Evolutionary conservation across 768 basidiomycete species (phyloP).

Genomic region (Sporobolomyces phaffii): DNA sequence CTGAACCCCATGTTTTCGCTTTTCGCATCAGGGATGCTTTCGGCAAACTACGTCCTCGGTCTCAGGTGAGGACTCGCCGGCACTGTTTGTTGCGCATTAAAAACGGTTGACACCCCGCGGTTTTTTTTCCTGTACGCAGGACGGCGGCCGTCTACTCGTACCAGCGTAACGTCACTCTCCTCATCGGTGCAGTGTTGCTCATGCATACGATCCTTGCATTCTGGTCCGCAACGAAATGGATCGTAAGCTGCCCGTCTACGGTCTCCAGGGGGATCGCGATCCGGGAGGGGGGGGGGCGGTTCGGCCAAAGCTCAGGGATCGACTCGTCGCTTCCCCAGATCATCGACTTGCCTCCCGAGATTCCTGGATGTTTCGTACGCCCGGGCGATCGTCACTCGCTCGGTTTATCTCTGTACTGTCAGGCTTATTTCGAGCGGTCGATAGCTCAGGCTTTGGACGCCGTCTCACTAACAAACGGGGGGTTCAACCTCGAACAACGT

Average conservation of each 20-base stretch:
- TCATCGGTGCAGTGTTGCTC: not conserved
- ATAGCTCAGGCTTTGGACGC: not conserved
- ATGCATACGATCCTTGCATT: not conserved
- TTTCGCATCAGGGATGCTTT: not conserved
- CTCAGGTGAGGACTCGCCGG: not conserved
- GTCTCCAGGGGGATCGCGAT: too few relatives aligned
- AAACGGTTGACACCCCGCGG: not conserved
- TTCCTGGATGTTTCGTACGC: not conserved
- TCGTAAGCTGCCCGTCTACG: not conserved
- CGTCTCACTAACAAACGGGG: too few relatives aligned
- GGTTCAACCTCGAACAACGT: too few relatives aligned
- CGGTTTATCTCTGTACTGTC: not conserved
- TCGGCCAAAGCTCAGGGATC: too few relatives aligned
- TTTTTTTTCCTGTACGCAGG: not conserved
- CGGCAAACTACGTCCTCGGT: not conserved
- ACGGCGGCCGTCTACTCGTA: slow-evolving; percentile 3
- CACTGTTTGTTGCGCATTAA: too few relatives aligned
- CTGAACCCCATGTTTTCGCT: not conserved
- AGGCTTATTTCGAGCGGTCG: not conserved
- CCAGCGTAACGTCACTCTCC: not conserved
- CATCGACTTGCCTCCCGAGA: not conserved
- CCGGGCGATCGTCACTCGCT: not conserved
- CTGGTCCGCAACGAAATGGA: not conserved
- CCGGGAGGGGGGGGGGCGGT: too few relatives aligned
- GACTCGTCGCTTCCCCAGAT: not conserved